A percentile compares a stretch with the other conserved stretches of the same genome.
Conservation (phyloP, 306 rosid genomes). For the Luffa aegyptiaca region DNA sequence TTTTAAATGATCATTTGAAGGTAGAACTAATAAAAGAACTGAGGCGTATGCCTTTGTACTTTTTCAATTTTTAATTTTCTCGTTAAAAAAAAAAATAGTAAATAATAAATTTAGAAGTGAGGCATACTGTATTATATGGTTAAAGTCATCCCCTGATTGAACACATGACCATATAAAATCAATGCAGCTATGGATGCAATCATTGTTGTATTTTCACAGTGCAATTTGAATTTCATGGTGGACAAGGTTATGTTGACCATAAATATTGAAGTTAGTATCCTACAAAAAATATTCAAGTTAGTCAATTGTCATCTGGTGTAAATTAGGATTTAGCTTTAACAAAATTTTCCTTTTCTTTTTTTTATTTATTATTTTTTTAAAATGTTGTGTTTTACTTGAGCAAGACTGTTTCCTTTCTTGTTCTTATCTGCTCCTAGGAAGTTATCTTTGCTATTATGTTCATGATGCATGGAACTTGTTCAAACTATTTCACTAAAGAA, state of each 20-base stretch:
- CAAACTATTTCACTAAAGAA: neutral
- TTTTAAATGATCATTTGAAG: neutral
- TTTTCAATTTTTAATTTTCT: too few species aligned
- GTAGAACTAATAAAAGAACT: neutral
- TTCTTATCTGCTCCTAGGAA: neutral
- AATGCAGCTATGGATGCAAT: neutral
- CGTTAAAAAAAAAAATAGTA: too few species aligned
- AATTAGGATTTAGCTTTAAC: neutral
- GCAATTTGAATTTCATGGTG: neutral
- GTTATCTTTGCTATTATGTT: neutral
- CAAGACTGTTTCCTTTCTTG: neutral
- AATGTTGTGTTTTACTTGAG: neutral
- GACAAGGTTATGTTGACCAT: neutral
- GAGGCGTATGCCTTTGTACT: too few species aligned
- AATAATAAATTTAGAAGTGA: neutral
- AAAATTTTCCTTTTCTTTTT: neutral
- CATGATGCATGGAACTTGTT: neutral
- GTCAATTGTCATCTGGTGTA: neutral
- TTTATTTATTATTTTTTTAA: neutral
- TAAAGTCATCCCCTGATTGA: neutral
- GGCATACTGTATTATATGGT: neutral
- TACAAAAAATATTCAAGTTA: neutral
- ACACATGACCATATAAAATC: too few species aligned
- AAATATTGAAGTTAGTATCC: neutral
- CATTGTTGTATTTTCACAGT: neutral